phyloP scores from a whole-genome alignment of 129 eudicot genomes.

The Chrysanthemum seticuspe region DNA sequence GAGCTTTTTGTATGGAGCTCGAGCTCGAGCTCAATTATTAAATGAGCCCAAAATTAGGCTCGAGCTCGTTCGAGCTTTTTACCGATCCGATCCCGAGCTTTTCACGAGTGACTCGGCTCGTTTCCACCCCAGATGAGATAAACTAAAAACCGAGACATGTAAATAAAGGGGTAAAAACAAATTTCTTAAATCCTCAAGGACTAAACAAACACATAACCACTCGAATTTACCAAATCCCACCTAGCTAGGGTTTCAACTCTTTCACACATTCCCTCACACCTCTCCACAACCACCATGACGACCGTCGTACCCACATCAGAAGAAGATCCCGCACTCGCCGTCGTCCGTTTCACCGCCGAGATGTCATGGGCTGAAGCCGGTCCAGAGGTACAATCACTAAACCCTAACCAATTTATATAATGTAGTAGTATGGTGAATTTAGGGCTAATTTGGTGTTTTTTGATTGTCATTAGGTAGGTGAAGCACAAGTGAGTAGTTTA shows the following conservation, averaged over 20 bases:
- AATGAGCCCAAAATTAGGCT: too few species aligned
- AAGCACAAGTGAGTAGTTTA: conserved; percentile 62
- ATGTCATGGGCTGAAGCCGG: conserved; percentile 95
- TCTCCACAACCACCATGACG: conserved; percentile 45
- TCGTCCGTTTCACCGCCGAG: conserved; percentile 79
- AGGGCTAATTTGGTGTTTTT: too few species aligned
- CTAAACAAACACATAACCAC: conserved; percentile 3
- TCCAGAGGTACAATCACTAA: conserved; percentile 52
- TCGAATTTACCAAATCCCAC: background rate
- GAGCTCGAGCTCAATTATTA: too few species aligned
- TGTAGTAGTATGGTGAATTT: too few species aligned
- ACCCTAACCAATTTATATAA: background rate
- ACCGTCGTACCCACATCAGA: conserved; percentile 93
- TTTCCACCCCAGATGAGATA: too few species aligned
- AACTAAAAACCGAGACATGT: background rate
- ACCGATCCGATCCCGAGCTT: too few species aligned
- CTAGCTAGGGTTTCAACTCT: conserved; percentile 37
- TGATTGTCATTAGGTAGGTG: background rate
- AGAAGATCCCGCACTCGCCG: conserved; percentile 84
- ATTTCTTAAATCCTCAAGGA: conserved; percentile 7
- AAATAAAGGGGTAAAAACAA: conserved; percentile 8
- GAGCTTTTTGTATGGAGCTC: too few species aligned
- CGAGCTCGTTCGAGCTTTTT: too few species aligned
- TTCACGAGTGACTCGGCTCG: too few species aligned
- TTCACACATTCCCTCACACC: background rate